A percentile compares a stretch with the other conserved stretches of the same genome.
Conservation (phyloP, 202 grass and related monocot genomes). For the Eragrostis tef region DNA sequence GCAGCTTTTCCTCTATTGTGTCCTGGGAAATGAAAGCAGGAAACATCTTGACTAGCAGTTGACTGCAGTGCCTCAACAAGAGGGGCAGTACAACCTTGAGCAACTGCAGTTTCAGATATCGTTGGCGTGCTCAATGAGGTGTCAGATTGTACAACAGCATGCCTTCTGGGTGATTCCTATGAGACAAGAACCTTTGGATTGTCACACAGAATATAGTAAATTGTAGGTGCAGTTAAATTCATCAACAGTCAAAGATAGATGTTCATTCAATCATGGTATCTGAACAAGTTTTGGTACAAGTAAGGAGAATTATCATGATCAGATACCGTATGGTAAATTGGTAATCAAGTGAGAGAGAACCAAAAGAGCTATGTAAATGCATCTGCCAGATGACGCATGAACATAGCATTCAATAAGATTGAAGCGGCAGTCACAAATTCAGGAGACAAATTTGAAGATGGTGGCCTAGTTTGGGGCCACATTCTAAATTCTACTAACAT, state of each 20-base stretch:
- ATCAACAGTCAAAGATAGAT: not conserved
- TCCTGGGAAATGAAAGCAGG: slow-evolving; percentile 93
- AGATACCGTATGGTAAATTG: too few relatives aligned
- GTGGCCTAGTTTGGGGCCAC: too few relatives aligned
- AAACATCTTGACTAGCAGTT: slow-evolving; percentile 58
- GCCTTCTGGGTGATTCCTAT: slow-evolving; percentile 40
- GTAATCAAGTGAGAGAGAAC: too few relatives aligned
- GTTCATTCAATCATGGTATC: not conserved
- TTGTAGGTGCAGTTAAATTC: not conserved
- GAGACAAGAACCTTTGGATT: slow-evolving; percentile 8
- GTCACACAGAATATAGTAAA: not conserved
- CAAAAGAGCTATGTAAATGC: too few relatives aligned
- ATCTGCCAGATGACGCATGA: too few relatives aligned
- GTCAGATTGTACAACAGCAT: slow-evolving; percentile 27
- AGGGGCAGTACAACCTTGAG: slow-evolving; percentile 43
- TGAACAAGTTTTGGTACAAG: not conserved
- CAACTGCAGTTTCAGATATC: slow-evolving; percentile 18
- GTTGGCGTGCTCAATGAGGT: not conserved
- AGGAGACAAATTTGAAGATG: too few relatives aligned
- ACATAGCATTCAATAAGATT: too few relatives aligned
- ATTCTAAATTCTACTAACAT: not conserved
- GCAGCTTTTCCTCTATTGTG: slow-evolving; percentile 77
- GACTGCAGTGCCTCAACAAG: slow-evolving; percentile 68
- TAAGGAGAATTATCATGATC: too few relatives aligned
- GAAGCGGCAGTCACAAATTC: too few relatives aligned